Percentiles rank a stretch among this genome's conserved stretches.
phyloP scores from a whole-genome alignment of 176 grass and related monocot genomes.

The Puccinellia tenuiflora region DNA sequence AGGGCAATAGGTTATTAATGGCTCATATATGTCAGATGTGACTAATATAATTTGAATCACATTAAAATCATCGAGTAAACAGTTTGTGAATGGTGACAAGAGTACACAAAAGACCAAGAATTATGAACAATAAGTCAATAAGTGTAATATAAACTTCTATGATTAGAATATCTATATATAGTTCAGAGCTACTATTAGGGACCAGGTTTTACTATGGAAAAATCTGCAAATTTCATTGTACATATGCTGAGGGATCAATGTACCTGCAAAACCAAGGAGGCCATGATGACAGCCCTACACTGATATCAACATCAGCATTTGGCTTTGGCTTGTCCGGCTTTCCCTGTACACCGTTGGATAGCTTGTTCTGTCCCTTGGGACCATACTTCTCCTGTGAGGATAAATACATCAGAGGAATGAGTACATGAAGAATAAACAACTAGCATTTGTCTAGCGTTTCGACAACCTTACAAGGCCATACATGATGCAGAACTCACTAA shows the following conservation, averaged over 20 bases:
- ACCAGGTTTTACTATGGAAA: background rate
- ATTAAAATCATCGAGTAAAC: background rate
- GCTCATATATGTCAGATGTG: background rate
- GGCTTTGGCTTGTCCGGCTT: conserved; percentile 84
- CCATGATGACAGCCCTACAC: conserved; percentile 64
- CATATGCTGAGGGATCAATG: conserved; percentile 4
- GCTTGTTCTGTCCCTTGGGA: conserved; percentile 78
- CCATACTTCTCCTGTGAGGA: conserved; percentile 86
- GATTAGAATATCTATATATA: background rate
- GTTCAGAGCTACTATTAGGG: background rate
- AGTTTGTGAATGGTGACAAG: background rate
- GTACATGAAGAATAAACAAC: background rate
- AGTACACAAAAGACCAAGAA: background rate
- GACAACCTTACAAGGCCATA: background rate
- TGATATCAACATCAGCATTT: conserved; percentile 88
- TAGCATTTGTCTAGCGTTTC: background rate
- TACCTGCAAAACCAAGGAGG: conserved; percentile 97
- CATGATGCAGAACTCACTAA: background rate
- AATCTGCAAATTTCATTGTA: background rate
- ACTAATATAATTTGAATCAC: background rate
- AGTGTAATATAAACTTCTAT: background rate
- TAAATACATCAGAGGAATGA: background rate
- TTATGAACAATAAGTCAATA: background rate
- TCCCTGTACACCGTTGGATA: conserved; percentile 29
- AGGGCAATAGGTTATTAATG: background rate